Evolutionary conservation across 1,284 basidiomycete genomes (phyloP).

Genomic region (Ustilago tritici): DNA sequence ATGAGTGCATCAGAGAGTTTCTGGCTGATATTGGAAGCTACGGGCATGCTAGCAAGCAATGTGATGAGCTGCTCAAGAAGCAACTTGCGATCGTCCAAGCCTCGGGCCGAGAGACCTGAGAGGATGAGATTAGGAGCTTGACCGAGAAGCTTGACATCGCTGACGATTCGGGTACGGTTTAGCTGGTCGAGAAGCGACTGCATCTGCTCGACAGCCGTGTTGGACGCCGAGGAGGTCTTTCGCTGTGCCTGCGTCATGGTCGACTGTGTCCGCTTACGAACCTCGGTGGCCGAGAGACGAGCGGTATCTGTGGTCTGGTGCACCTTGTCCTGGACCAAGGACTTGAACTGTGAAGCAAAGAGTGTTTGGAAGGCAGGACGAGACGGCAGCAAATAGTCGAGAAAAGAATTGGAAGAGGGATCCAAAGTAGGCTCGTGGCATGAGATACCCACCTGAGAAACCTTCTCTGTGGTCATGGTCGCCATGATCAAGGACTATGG

Average conservation of each 20-base stretch:
- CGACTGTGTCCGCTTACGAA: conserved; percentile 20
- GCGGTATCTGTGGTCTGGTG: conserved; percentile 32
- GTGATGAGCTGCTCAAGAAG: conserved; percentile 58
- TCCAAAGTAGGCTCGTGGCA: neutral
- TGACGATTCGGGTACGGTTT: conserved; percentile 37
- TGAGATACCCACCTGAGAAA: conserved; percentile 24
- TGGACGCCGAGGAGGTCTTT: conserved; percentile 10
- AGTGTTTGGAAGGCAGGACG: neutral
- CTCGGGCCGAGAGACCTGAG: conserved; percentile 28
- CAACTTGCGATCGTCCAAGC: conserved; percentile 58
- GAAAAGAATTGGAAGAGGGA: too few relatives aligned
- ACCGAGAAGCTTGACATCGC: conserved; percentile 42
- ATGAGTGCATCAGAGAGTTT: conserved; percentile 46
- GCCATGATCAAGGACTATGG: conserved; percentile 14
- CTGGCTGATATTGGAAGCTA: conserved; percentile 38
- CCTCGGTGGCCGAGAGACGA: conserved; percentile 31
- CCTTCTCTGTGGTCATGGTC: conserved; percentile 25
- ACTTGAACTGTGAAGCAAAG: conserved; percentile 21
- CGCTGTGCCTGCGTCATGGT: conserved; percentile 28
- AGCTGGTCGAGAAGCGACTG: conserved; percentile 31
- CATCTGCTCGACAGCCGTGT: conserved; percentile 20
- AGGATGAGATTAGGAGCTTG: conserved; percentile 35
- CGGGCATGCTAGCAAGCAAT: conserved; percentile 53
- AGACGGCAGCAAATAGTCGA: neutral
- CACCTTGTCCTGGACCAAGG: conserved; percentile 37